phyloP scores from a whole-genome alignment of 768 basidiomycete genomes.

The Aureoboletus auriporus region DNA sequence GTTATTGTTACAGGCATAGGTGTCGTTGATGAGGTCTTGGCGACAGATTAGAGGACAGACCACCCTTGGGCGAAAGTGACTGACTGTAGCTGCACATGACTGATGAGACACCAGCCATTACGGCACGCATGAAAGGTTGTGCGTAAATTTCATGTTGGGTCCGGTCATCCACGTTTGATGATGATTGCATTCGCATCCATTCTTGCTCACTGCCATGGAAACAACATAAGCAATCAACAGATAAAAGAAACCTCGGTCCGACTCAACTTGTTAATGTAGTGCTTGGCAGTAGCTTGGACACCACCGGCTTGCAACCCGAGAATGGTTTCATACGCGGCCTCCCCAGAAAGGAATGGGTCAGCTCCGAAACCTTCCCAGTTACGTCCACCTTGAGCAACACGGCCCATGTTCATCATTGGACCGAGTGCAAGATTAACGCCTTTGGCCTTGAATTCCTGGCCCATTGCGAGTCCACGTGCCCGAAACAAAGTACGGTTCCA shows the following conservation, averaged over 20 bases:
- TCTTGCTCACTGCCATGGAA: slow-evolving; percentile 32
- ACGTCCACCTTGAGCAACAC: slow-evolving; percentile 72
- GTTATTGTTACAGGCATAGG: slow-evolving; percentile 62
- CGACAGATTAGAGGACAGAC: neutral
- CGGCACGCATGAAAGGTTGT: slow-evolving; percentile 53
- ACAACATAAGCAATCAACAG: neutral
- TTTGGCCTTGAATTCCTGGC: slow-evolving; percentile 76
- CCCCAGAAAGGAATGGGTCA: slow-evolving; percentile 85
- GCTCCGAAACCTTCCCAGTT: slow-evolving; percentile 97
- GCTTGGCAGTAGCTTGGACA: slow-evolving; percentile 86
- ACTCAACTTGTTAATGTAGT: slow-evolving; percentile 67
- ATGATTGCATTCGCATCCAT: slow-evolving; percentile 27
- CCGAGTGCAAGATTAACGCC: slow-evolving; percentile 79
- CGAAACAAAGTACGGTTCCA: slow-evolving; percentile 80
- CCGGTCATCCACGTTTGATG: slow-evolving; percentile 38
- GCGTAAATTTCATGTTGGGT: slow-evolving; percentile 56
- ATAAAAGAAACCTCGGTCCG: neutral
- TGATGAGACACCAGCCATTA: slow-evolving; percentile 61
- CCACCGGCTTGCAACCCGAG: slow-evolving; percentile 78
- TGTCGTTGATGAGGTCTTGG: slow-evolving; percentile 52
- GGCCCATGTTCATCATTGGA: slow-evolving; percentile 87
- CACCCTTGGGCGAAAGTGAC: neutral
- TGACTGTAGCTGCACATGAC: slow-evolving; percentile 64
- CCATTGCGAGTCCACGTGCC: slow-evolving; percentile 72
- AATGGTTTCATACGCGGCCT: slow-evolving; percentile 72